A percentile compares a stretch with the other conserved stretches of the same genome.
Conservation (phyloP, 1,284 basidiomycete genomes). For the Agaricales sp. region DNA sequence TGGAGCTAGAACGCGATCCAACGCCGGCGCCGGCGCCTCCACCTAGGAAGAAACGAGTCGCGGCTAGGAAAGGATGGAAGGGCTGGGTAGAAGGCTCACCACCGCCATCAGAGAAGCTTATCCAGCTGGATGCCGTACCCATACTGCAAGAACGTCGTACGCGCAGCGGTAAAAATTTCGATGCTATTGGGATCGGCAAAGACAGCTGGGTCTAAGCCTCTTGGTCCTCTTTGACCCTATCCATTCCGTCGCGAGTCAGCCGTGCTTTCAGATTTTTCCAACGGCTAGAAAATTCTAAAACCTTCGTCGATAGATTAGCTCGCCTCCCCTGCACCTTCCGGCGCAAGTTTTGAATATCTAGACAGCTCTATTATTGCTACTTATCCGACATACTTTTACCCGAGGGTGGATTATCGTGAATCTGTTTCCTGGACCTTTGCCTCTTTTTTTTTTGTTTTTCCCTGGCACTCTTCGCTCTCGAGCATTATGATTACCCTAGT, state of each 20-base stretch:
- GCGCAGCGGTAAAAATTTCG: slow-evolving; percentile 72
- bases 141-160: slow-evolving; percentile 55
- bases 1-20: slow-evolving; percentile 18
- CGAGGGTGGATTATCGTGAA: too few relatives aligned
- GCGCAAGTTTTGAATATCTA: too few relatives aligned
- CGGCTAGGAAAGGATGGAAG: slow-evolving; percentile 74
- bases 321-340: too few relatives aligned
- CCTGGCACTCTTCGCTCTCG: too few relatives aligned
- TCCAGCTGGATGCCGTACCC: slow-evolving; percentile 62
- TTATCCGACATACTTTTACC: too few relatives aligned
- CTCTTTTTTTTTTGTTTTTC: too few relatives aligned
- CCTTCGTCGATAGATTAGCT: not conserved
- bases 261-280: slow-evolving; percentile 7
- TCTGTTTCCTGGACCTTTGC: too few relatives aligned
- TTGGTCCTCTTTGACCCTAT: slow-evolving; percentile 14
- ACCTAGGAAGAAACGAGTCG: slow-evolving; percentile 55
- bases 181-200: slow-evolving; percentile 51
- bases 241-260: too few relatives aligned
- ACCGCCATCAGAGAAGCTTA: slow-evolving; percentile 67
- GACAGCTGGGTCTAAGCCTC: slow-evolving; percentile 37
- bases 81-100: slow-evolving; percentile 54
- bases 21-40: slow-evolving; percentile 17
- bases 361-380: too few relatives aligned
- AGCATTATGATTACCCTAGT: not conserved
- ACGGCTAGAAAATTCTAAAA: slow-evolving; percentile 6